Evolutionary conservation across 306 rosid genomes (phyloP), one percentile per base, ranked within the genome.

Genomic region (Cotoneaster glaucophyllus): DNA sequence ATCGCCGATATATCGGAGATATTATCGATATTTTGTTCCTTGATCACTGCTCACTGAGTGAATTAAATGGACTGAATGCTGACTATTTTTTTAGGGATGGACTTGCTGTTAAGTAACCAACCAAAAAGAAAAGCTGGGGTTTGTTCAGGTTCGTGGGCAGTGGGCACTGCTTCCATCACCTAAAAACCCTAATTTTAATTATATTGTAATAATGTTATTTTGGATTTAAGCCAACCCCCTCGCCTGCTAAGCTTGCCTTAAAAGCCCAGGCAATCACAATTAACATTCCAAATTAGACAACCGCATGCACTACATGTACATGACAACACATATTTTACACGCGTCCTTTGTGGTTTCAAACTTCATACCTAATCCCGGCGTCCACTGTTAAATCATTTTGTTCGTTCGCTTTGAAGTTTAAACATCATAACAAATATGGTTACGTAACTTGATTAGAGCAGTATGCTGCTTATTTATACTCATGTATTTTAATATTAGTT

Each of bases 41-140:
- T n/a, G n/a, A n/a, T n/a, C n/a, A n/a, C n/a, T n/a, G n/a, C n/a
- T n/a, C n/a, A n/a, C n/a, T n/a, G n/a, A n/a, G n/a, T n/a, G n/a
- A n/a, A n/a, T n/a, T n/a, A n/a, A n/a, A n/a, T n/a, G n/a, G n/a
- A n/a, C n/a, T n/a, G n/a, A n/a, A n/a, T n/a, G n/a, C n/a, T n/a
- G n/a, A n/a, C n/a, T n/a, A n/a, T n/a, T n/a, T n/a, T n/a, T n/a
- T n/a, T n/a, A n/a, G n/a, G n/a, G n/a, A n/a, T n/a, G n/a, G n/a
- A n/a, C n/a, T n/a, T n/a, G n/a, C n/a, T n/a, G n/a, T n/a, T n/a
- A 73, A 63, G 81, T 70, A 80, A 74, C 89, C 84, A 84, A 78
- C 83, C 82, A 81, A 77, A 78, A 45, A 65, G 83, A 89, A 80
- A 87, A 84, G 74, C 72, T 75, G 81, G 75, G 82, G 69, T 43